Conservation (phyloP, 768 basidiomycete species). For the Boletus edulis region DNA sequence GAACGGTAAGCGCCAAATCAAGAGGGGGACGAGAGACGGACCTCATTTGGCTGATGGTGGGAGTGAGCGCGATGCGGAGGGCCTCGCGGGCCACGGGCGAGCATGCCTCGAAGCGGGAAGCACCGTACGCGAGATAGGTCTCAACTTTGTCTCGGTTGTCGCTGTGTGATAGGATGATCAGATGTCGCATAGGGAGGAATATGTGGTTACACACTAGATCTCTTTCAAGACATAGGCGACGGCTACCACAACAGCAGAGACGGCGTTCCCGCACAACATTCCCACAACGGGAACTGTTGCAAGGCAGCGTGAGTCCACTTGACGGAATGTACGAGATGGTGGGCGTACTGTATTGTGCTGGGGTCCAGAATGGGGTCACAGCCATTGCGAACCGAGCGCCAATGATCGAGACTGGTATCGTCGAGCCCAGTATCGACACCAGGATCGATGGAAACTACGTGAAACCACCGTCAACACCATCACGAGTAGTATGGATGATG, state of each 20-base stretch:
- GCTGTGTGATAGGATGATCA: conserved; percentile 32
- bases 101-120: conserved; percentile 80
- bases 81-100: conserved; percentile 76
- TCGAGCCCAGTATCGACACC: conserved; percentile 67
- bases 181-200: neutral
- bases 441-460: conserved; percentile 61
- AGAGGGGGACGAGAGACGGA: conserved; percentile 19
- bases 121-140: conserved; percentile 83
- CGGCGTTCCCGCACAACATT: conserved; percentile 81
- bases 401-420: conserved; percentile 75
- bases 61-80: conserved; percentile 75
- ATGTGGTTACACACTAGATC: conserved; percentile 50
- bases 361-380: conserved; percentile 77
- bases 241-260: conserved; percentile 72
- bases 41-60: conserved; percentile 88
- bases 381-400: conserved; percentile 77
- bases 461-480: conserved; percentile 7
- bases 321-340: neutral
- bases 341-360: conserved; percentile 71
- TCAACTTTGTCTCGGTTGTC: conserved; percentile 87
- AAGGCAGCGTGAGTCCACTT: conserved; percentile 1
- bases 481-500: neutral
- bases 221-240: conserved; percentile 73
- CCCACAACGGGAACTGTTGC: conserved; percentile 73
- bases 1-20: neutral